Percentiles rank a stretch among this genome's conserved stretches.
These are phyloP conservation scores for Aspergillus nomiae DNA, from an alignment of 2,329 filamentous ascomycete species.

Conservation along the genomic window DNA sequence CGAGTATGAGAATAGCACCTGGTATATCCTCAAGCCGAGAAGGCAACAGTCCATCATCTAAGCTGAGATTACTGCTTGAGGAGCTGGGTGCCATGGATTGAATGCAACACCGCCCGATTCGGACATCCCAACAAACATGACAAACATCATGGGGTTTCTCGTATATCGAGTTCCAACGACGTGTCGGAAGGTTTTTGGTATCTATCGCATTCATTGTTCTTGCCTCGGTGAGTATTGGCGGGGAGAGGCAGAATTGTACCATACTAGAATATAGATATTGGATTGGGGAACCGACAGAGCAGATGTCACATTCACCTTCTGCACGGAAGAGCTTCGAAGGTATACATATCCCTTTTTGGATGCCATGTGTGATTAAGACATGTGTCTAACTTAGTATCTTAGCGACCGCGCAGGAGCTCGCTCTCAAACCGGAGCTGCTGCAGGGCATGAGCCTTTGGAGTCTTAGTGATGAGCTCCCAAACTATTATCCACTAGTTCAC, in stretches of 20 bases:
- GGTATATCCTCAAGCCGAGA: neutral
- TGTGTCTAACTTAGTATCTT: neutral
- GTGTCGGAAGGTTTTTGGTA: neutral
- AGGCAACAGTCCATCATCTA: neutral
- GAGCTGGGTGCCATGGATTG: neutral
- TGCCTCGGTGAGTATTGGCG: neutral
- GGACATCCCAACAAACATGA: neutral
- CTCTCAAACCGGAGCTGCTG: neutral
- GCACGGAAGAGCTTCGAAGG: neutral
- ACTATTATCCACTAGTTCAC: neutral
- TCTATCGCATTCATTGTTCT: neutral
- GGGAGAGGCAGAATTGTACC: neutral
- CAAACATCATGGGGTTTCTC: neutral
- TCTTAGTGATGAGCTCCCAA: neutral
- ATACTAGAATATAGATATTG: neutral
- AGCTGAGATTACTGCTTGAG: neutral
- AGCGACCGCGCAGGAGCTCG: neutral
- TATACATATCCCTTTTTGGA: neutral
- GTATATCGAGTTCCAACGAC: accelerated
- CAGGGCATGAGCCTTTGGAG: neutral
- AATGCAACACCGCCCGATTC: too few relatives aligned
- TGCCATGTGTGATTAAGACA: neutral
- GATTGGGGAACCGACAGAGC: neutral
- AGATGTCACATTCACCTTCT: neutral
- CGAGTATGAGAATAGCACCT: too few relatives aligned